phyloP scores from a whole-genome alignment of 1,284 basidiomycete genomes.

The Chondrostereum purpureum region DNA sequence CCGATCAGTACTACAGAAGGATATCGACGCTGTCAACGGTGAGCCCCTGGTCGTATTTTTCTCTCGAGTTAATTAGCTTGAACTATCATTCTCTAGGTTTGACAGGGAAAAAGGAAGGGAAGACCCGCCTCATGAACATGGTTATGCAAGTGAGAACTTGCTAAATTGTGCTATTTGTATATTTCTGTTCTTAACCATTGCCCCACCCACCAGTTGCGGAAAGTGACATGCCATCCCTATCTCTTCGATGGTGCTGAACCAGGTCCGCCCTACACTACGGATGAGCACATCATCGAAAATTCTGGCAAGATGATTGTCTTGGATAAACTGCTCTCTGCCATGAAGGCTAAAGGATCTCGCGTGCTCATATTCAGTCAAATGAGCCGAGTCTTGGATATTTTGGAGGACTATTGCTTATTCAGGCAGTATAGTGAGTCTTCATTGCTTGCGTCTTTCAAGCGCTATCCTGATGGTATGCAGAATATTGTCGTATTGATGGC shows the following conservation, averaged over 20 bases:
- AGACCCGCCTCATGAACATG: slow-evolving; percentile 96
- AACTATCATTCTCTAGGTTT: slow-evolving; percentile 46
- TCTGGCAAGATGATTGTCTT: slow-evolving; percentile 98
- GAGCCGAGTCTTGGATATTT: slow-evolving; percentile 90
- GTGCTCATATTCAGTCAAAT: slow-evolving; percentile 99
- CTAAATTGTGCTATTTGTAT: slow-evolving; percentile 10
- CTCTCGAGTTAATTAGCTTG: not conserved
- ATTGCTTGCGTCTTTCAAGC: slow-evolving; percentile 2
- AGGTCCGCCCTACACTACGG: slow-evolving; percentile 96
- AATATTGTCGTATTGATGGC: slow-evolving; percentile 97
- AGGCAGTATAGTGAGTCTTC: slow-evolving; percentile 71
- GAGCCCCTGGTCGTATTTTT: slow-evolving; percentile 8
- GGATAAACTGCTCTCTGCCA: slow-evolving; percentile 83
- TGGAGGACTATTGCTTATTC: slow-evolving; percentile 98
- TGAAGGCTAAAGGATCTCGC: slow-evolving; percentile 91
- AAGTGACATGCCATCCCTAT: slow-evolving; percentile 82
- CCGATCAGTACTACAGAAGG: slow-evolving; percentile 92
- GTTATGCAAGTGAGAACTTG: slow-evolving; percentile 92
- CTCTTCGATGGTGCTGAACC: slow-evolving; percentile 92
- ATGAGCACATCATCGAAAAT: slow-evolving; percentile 94
- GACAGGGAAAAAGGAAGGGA: slow-evolving; percentile 97
- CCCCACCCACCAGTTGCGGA: slow-evolving; percentile 45
- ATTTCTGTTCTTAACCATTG: slow-evolving; percentile 2
- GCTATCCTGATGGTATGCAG: slow-evolving; percentile 31
- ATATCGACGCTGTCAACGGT: slow-evolving; percentile 98